Evolutionary conservation across 768 basidiomycete genomes (phyloP), one percentile per base, ranked within the genome.

Genomic region (Saitozyma podzolica): DNA sequence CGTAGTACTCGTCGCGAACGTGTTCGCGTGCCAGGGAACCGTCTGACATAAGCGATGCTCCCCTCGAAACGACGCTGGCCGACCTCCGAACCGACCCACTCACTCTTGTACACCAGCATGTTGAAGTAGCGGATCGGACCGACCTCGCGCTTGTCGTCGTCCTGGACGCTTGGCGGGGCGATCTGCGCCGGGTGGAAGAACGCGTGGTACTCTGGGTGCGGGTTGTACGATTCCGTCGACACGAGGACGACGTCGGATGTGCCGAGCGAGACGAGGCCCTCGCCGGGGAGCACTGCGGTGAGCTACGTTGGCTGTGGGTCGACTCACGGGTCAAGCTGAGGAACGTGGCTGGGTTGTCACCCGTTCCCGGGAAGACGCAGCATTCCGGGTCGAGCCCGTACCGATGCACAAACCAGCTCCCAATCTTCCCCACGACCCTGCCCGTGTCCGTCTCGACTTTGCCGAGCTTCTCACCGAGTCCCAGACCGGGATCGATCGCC

Each of bases 51-150:
- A 47, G 45, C n/a, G 11, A 47, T 17, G n/a, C 45, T 11, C 45
- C 45, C n/a, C n/a, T 11, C 45, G 45, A 17, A 11, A 47, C 13
- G 45, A 6, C 62, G 45, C 51, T 55, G 53, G 2, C 29, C 56
- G 55, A 11, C n/a, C n/a, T n/a, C n/a, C n/a, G n/a, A n/a, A n/a
- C n/a, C n/a, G n/a, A 58, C 37, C 11, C 19, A 66, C 72, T 70
- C 63, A 77, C 79, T 92, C 90, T 92, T 93, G 82, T 92, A 92
- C 78, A 91, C 92, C 9, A 94, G 84, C 91, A 95, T 95, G 40
- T 87, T 89, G 73, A 93, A 91, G 72, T 89, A 87, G 41, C 67
- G 42, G 39, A 77, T 56, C 10, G 48, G 52, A 13, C 66, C 68
- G 1, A 55, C 43, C 51, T 50, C 39, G 45, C 56, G 50, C 4